A percentile compares a stretch with the other conserved stretches of the same genome.
These are phyloP conservation scores for Guillardia theta DNA, from an alignment of 78 protist species.

Conservation along the genomic window DNA sequence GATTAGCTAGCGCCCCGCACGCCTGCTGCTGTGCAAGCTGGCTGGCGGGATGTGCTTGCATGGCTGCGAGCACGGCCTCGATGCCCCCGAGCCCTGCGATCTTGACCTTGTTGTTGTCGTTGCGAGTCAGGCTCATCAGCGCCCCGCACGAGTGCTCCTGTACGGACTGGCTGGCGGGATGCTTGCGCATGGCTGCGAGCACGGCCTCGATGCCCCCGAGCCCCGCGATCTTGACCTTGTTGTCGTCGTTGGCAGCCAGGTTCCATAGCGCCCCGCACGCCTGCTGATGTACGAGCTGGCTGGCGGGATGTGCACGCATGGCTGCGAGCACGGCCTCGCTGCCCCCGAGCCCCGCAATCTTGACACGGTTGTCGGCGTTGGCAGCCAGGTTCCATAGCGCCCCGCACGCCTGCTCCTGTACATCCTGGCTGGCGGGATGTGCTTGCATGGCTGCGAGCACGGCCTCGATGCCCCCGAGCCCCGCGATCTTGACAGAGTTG, in stretches of 20 bases:
- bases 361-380: neutral
- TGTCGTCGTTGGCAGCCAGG: neutral
- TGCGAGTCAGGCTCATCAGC: neutral
- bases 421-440: neutral
- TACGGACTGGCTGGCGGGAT: neutral
- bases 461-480: neutral
- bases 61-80: no score
- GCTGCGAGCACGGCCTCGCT: neutral
- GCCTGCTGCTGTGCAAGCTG: neutral
- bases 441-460: neutral
- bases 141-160: neutral
- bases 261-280: neutral
- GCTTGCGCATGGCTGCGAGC: neutral
- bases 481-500: neutral
- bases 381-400: constrained; percentile 35
- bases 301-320: neutral
- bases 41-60: no score
- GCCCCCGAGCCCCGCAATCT: neutral
- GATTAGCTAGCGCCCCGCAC: neutral
- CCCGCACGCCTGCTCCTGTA: constrained; percentile 42
- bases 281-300: neutral
- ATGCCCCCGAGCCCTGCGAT: neutral
- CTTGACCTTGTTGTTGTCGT: neutral
- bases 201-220: neutral
- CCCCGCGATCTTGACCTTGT: neutral